Evolutionary conservation across 73 alveolate genomes (phyloP).

Genomic region (Paramecium pentaurelia): DNA sequence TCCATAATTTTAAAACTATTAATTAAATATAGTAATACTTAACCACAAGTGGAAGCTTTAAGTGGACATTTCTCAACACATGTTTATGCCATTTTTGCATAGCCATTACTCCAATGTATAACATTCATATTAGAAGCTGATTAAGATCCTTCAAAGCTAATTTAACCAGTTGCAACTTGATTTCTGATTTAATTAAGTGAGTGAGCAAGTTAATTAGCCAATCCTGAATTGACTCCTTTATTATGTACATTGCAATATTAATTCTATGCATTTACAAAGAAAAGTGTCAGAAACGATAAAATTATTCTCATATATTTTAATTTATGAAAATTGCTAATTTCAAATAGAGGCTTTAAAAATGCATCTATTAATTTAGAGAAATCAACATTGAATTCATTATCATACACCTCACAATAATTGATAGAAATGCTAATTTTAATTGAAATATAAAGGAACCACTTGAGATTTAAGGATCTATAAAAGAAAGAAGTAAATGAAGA

Average conservation of each 20-base stretch:
- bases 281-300: not conserved
- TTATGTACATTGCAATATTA: not conserved
- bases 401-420: not conserved
- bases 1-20: slow-evolving; percentile 24
- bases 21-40: not conserved
- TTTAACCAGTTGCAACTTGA: slow-evolving; percentile 38
- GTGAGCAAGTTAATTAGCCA: slow-evolving; percentile 3
- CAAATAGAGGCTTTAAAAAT: not conserved
- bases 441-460: not conserved
- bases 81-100: not conserved
- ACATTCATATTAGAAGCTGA: slow-evolving; percentile 44
- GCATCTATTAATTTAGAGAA: not conserved
- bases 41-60: not conserved
- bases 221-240: slow-evolving; percentile 36
- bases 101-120: slow-evolving; percentile 12
- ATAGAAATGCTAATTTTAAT: not conserved
- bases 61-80: slow-evolving; percentile 41
- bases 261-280: not conserved
- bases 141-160: slow-evolving; percentile 37
- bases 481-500: not conserved
- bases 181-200: not conserved
- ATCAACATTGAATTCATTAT: not conserved
- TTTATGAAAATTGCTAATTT: not conserved
- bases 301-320: not conserved
- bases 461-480: not conserved